Base-by-base conservation (phyloP, 2,329 filamentous ascomycete genomes). In the Colletotrichum tropicale region DNA sequence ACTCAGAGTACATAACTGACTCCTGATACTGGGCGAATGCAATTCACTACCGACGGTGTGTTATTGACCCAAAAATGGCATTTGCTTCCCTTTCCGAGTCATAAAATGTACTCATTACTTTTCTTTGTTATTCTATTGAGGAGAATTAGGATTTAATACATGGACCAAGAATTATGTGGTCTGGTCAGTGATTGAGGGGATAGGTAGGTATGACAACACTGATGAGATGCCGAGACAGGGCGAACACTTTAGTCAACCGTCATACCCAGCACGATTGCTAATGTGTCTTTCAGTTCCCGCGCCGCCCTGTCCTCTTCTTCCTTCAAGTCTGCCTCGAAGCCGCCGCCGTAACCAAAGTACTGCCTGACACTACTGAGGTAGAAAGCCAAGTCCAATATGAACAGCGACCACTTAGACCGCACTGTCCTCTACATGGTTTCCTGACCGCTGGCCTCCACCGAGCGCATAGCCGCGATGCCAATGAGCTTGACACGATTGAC, bases 401-500 rank as follows among this genome's bases (percentile, higher is more conserved):
- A 70, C 26, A 70, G 67, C 5, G 67, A 70, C 55, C 55, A 70
- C 8, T 56, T 43, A 8, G 55, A 28, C 24, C 34, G 67, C 9
- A 48, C 9, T 6, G 26, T 32, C 56, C 16, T 61, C 67, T 18
- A 70, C 26, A 52, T 12, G 18, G 55, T 32, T 28, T 70, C 56
- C 8, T 21, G 67, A n/a, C 67, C 18, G 6, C 67, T 21, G 13
- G 24, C 32, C 12, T 61, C 56, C 24, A 70, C 67, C 5, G 67
- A 61, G n/a, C 67, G 67, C 36, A 70, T 70, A 36, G 67, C 67
- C 26, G 67, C 55, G 67, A 52, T 16, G 8, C 70, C 92, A 0
- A 92, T 93, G 74, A 94, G 93, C 80, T 94, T 94, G 79, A 94
- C 89, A 1, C 92, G 85, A 78, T 95, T 95, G n/a, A 95, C 93